Percentiles rank a stretch among this genome's conserved stretches.
These are phyloP conservation scores for Hyphochytrium catenoides DNA, from an alignment of 352 stramenopile genomes.

Conservation along the genomic window DNA sequence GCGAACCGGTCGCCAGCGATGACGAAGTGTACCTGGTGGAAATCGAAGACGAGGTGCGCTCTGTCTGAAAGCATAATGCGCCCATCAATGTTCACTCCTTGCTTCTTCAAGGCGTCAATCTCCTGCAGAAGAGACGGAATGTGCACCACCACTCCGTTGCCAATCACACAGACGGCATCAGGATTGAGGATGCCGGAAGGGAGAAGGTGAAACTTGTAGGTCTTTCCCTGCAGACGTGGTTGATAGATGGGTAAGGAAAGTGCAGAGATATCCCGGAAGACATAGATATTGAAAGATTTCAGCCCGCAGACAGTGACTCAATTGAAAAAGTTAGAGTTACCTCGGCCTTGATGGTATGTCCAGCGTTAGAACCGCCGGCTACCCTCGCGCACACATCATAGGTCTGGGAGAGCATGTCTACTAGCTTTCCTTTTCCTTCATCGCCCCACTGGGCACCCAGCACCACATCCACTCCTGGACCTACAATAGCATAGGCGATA, in stretches of 20 bases:
- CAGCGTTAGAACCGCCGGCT: slow-evolving; percentile 90
- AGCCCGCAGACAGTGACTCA: no score
- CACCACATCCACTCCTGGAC: slow-evolving; percentile 71
- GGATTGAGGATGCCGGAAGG: slow-evolving; percentile 92
- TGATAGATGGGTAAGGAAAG: no score
- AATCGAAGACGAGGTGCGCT: slow-evolving; percentile 95
- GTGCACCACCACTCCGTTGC: slow-evolving; percentile 96
- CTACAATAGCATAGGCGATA: no score
- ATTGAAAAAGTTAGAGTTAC: slow-evolving; percentile 5
- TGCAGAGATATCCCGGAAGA: no score
- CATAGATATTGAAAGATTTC: no score
- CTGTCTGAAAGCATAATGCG: slow-evolving; percentile 91
- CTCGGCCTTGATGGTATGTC: slow-evolving; percentile 96
- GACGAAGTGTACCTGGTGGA: slow-evolving; percentile 85
- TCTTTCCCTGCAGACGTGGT: slow-evolving; percentile 62
- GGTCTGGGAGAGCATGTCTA: slow-evolving; percentile 70
- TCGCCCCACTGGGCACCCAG: slow-evolving; percentile 94
- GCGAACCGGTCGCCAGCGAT: no score
- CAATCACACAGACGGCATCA: slow-evolving; percentile 83
- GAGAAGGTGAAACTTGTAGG: slow-evolving; percentile 99
- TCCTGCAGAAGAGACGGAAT: slow-evolving; percentile 85
- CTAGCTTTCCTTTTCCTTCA: slow-evolving; percentile 98
- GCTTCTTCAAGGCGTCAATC: slow-evolving; percentile 64
- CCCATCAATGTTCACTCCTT: slow-evolving; percentile 68
- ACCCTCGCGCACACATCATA: slow-evolving; percentile 92